Evolutionary conservation across 1,139 yeast genomes (phyloP), one percentile per base, ranked within the genome.

Genomic region (Geotrichum citri-aurantii): DNA sequence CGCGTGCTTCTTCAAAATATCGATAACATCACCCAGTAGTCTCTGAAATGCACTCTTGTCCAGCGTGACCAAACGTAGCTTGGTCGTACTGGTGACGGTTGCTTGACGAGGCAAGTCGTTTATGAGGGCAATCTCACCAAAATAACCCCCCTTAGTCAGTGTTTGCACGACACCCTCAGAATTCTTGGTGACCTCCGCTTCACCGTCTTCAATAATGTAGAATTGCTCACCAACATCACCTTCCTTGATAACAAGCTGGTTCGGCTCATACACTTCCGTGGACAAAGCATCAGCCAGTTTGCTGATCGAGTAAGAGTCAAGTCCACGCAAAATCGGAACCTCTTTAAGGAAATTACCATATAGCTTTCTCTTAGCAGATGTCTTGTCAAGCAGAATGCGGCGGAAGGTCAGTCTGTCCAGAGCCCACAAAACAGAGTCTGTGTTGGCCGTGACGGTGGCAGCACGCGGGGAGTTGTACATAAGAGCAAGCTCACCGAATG

Each of bases 391-490:
- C 62, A 93, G 79, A 64, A 93, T 93, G 71, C 93, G 83, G 74
- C 97, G 86, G 79, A 93, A 93, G 0, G 98, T 92, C 68, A 88
- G 78, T 70, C 99, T 84, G 74, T 93, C 99, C 67, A 93, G 80
- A 1, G 96, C 95, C 97, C 97, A 93, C 56, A 92, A 80, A 40
- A 81, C 82, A 68, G 86, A 81, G 64, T 84, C 87, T 10, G 85
- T 76, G 37, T 83, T 80, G 10, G 97, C 96, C 23, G 80, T 70
- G 1, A 90, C 98, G 0, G 98, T 91, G 19, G 98, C 99, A 6
- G 98, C 99, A 74, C 99, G 84, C 62, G 98, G 98, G 23, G 97
- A 85, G 74, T 93, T 93, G 77, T 93, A 93, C 97, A 93, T 91
- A 68, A 93, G 81, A 1, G 99, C 99, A 69, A 93, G 81, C 73